These are phyloP conservation scores for Pleoardoris graminearum DNA, from an alignment of 2,329 filamentous ascomycete species.

Conservation along the genomic window DNA sequence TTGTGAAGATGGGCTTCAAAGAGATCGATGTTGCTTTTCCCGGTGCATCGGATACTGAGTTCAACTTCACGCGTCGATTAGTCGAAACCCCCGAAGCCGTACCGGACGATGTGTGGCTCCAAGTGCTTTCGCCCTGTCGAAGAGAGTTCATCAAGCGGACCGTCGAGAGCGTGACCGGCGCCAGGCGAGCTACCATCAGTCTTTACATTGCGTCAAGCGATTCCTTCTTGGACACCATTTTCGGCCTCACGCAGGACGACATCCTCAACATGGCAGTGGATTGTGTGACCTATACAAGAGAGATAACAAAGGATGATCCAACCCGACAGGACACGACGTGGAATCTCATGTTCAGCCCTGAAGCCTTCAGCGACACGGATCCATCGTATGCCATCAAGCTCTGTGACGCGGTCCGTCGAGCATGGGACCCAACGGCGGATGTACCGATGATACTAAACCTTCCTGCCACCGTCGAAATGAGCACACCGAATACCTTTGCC, in stretches of 20 bases:
- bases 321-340: slow-evolving; percentile 63
- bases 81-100: slow-evolving; percentile 81
- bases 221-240: too few relatives aligned
- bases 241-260: too few relatives aligned
- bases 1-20: slow-evolving; percentile 90
- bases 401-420: slow-evolving; percentile 90
- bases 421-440: slow-evolving; percentile 81
- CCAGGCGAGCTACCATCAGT: slow-evolving; percentile 93
- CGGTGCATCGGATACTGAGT: slow-evolving; percentile 92
- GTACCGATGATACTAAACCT: slow-evolving; percentile 95
- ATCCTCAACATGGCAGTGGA: slow-evolving; percentile 89
- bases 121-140: slow-evolving; percentile 89
- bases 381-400: slow-evolving; percentile 81
- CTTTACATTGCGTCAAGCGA: slow-evolving; percentile 95
- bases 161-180: slow-evolving; percentile 82
- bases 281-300: slow-evolving; percentile 83
- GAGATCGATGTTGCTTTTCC: slow-evolving; percentile 97
- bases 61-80: slow-evolving; percentile 87
- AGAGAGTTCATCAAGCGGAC: slow-evolving; percentile 88
- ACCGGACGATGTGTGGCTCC: slow-evolving; percentile 87
- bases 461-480: slow-evolving; percentile 92
- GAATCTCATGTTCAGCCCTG: slow-evolving; percentile 82
- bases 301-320: slow-evolving; percentile 82
- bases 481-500: slow-evolving; percentile 92
- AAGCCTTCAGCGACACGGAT: slow-evolving; percentile 87